A percentile compares a stretch with the other conserved stretches of the same genome.
phyloP scores from a whole-genome alignment of 306 rosid genomes.

The Acmispon strigosus region DNA sequence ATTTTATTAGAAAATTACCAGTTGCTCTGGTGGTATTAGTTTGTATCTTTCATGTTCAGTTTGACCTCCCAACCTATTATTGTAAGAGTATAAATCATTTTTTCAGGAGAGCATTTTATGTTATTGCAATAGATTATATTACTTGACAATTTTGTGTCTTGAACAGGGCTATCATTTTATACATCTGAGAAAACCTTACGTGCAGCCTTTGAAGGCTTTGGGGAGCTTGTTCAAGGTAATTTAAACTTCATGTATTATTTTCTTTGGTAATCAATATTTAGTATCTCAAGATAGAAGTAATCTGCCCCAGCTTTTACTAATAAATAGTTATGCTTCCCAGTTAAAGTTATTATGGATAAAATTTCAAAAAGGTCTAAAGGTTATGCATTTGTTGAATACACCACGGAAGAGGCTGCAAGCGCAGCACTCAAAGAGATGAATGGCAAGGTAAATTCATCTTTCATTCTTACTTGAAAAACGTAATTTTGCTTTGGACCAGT shows the following conservation, averaged over 20 bases:
- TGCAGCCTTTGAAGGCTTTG: conserved; percentile 76
- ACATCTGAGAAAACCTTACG: conserved; percentile 83
- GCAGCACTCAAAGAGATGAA: conserved; percentile 88
- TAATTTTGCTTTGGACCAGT: background rate
- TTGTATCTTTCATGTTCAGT: conserved; percentile 1
- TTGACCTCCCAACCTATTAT: background rate
- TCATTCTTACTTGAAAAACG: background rate
- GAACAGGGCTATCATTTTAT: conserved; percentile 57
- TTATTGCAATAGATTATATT: background rate
- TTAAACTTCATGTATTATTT: background rate
- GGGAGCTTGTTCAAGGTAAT: conserved; percentile 79
- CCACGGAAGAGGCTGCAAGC: conserved; percentile 80
- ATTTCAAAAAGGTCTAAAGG: conserved; percentile 95
- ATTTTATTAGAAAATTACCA: background rate
- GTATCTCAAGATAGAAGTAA: background rate
- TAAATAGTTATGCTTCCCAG: conserved; percentile 36
- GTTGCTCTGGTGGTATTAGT: background rate
- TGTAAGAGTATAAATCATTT: background rate
- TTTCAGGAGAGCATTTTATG: background rate
- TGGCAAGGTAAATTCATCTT: conserved; percentile 56
- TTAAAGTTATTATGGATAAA: conserved; percentile 78
- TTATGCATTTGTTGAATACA: conserved; percentile 81
- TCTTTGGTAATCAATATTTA: background rate
- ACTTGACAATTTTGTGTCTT: conserved; percentile 5
- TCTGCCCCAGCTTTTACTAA: background rate